Conservation (phyloP, 208 protist species). For the Trypanosoma avium region DNA sequence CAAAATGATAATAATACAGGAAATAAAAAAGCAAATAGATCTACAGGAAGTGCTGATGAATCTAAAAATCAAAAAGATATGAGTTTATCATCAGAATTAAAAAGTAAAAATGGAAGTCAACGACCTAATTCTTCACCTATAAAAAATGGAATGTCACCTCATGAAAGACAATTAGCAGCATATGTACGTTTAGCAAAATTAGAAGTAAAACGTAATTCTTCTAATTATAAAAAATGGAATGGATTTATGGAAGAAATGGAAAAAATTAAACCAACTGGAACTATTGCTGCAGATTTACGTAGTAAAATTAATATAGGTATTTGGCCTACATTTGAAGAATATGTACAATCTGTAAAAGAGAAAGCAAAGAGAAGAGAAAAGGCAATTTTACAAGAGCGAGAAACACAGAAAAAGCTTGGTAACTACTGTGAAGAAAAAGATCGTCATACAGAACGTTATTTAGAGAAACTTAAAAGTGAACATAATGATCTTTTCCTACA, state of each 20-base stretch:
- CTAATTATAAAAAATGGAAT: slow-evolving; percentile 31
- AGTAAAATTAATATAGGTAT: slow-evolving; percentile 18
- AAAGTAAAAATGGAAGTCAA: neutral
- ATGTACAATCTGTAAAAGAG: slow-evolving; percentile 21
- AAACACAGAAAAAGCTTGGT: slow-evolving; percentile 2
- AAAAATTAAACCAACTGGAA: slow-evolving; percentile 19
- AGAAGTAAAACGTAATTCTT: slow-evolving; percentile 15
- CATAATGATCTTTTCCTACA: slow-evolving; percentile 19
- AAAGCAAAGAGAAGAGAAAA: neutral
- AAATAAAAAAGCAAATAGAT: neutral
- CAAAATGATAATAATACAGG: neutral
- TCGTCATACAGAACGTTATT: slow-evolving; percentile 8
- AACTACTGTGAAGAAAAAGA: slow-evolving; percentile 11
- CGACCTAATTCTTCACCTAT: neutral
- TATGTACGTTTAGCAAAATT: slow-evolving; percentile 30
- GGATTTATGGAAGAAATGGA: slow-evolving; percentile 33
- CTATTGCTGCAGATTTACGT: slow-evolving; percentile 27
- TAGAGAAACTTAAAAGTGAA: slow-evolving; percentile 16
- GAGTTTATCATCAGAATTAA: neutral
- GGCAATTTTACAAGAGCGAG: neutral
- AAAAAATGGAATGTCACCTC: neutral
- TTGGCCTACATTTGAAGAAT: slow-evolving; percentile 23
- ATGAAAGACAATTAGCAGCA: slow-evolving; percentile 20
- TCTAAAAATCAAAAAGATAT: neutral
- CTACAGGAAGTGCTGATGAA: neutral